Evolutionary conservation across 768 basidiomycete genomes (phyloP), one percentile per base, ranked within the genome.

Genomic region (Tricholoma sp.): DNA sequence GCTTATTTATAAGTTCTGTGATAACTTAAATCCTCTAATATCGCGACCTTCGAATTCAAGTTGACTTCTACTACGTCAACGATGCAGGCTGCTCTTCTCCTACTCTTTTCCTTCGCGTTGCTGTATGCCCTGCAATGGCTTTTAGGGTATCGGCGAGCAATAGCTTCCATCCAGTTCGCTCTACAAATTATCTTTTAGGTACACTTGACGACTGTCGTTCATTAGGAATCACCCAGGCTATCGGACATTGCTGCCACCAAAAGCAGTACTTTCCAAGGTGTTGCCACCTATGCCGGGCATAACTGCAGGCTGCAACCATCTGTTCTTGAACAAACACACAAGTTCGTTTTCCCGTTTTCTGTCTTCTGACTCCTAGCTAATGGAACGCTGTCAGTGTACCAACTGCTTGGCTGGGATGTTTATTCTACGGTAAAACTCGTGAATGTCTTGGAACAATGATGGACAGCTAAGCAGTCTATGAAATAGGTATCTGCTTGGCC

Each of bases 311-410:
- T 53, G 59, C n/a, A 74, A 73, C 47, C 55, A 58, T 15, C 20
- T 69, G 2, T 73, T 73, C 50, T 42, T 60, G 32, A 56, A 65
- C 37, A 73, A 73, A 54, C 65, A 75, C 56, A 61, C 63, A 7
- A 57, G 75, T 74, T 50, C 52, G 62, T 58, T 20, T 31, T 6
- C 34, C n/a, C 15, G 34, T 52, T 10, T 17, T 4, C 28, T 12
- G 17, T 34, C 4, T 20, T 20, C n/a, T n/a, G 2, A 34, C 29
- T 3, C 37, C 32, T n/a, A 34, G 34, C 36, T 58, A 8, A 50
- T 44, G 17, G 44, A 20, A 32, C 48, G 9, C 11, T 18, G 17
- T 12, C 12, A 53, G 52, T 31, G 1, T 42, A 17, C n/a, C 17
- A 53, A 42, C 28, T 8, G 31, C 31, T 12, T 13, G 52, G 52